Percentiles rank a stretch among this genome's conserved stretches.
Evolutionary conservation across 768 basidiomycete genomes (phyloP).

Genomic region (Rhodotorula diobovata): DNA sequence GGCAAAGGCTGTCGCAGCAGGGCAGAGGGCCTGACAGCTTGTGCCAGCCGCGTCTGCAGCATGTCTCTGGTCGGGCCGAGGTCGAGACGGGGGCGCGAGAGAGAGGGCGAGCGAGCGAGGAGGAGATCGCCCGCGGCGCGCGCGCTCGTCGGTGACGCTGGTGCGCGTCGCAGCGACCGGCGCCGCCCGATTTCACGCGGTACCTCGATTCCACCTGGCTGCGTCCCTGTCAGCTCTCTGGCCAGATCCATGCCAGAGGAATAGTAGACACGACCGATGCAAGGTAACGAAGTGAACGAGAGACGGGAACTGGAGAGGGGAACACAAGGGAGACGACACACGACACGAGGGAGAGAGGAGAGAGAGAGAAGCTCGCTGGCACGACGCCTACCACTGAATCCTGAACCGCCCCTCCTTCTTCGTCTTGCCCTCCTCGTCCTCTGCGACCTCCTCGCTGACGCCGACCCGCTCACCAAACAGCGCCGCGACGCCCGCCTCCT

Average conservation of each 20-base stretch:
- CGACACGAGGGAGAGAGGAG: neutral
- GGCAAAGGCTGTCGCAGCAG: neutral
- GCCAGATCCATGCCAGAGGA: too few relatives aligned
- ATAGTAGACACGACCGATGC: too few relatives aligned
- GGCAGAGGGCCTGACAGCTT: neutral
- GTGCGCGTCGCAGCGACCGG: too few relatives aligned
- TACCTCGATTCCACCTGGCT: too few relatives aligned
- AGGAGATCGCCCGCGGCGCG: neutral
- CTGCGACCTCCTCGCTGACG: neutral
- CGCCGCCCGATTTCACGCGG: neutral
- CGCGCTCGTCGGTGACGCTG: too few relatives aligned
- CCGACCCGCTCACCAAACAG: neutral
- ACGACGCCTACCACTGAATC: slow-evolving; percentile 3
- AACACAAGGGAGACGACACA: neutral
- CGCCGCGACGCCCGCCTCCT: neutral
- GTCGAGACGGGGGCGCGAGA: too few relatives aligned
- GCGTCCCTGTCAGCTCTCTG: too few relatives aligned
- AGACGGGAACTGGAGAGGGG: too few relatives aligned
- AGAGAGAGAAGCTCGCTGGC: neutral
- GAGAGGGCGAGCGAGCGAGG: neutral
- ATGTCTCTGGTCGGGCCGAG: neutral
- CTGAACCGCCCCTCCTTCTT: slow-evolving; percentile 4
- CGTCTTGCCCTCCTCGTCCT: neutral
- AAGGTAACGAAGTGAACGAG: too few relatives aligned
- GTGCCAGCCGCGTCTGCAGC: slow-evolving; percentile 1